Evolutionary conservation across 768 basidiomycete genomes (phyloP).

Genomic region (Hericium coralloides): DNA sequence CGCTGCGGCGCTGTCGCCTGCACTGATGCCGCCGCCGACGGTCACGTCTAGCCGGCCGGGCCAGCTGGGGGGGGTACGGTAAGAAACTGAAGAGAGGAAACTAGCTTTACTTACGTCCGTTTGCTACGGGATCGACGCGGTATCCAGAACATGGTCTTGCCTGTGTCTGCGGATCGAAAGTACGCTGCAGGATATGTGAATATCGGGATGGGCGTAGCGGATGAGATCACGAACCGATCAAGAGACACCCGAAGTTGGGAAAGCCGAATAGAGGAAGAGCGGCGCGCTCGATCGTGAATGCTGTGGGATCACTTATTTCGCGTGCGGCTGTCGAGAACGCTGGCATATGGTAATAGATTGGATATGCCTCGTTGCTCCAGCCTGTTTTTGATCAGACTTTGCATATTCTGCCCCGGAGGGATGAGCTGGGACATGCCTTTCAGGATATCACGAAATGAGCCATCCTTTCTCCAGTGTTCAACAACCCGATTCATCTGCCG

Average conservation of each 20-base stretch:
- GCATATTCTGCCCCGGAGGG: neutral
- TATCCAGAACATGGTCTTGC: conserved; percentile 29
- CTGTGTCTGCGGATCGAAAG: conserved; percentile 21
- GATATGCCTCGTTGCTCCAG: neutral
- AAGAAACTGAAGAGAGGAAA: neutral
- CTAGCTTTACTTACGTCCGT: conserved; percentile 26
- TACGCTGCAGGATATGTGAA: conserved; percentile 20
- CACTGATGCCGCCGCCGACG: conserved; percentile 33
- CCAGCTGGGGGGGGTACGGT: conserved; percentile 17
- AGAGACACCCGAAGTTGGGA: conserved; percentile 34
- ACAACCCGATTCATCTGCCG: neutral
- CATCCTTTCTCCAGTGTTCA: neutral
- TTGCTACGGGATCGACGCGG: conserved; percentile 32
- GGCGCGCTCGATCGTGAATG: conserved; percentile 34
- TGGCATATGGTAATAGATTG: neutral
- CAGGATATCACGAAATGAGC: neutral
- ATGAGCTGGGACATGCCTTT: neutral
- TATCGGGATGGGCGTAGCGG: neutral
- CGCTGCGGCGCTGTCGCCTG: conserved; percentile 27
- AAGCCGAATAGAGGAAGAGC: conserved; percentile 37
- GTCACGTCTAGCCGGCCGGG: conserved; percentile 35
- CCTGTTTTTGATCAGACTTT: neutral
- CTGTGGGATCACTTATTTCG: conserved; percentile 6
- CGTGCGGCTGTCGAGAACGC: neutral
- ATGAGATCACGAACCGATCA: conserved; percentile 24